These are phyloP conservation scores for Takakia lepidozioides DNA, from an alignment of 225 moss, liverwort and hornwort genomes.

Conservation along the genomic window DNA sequence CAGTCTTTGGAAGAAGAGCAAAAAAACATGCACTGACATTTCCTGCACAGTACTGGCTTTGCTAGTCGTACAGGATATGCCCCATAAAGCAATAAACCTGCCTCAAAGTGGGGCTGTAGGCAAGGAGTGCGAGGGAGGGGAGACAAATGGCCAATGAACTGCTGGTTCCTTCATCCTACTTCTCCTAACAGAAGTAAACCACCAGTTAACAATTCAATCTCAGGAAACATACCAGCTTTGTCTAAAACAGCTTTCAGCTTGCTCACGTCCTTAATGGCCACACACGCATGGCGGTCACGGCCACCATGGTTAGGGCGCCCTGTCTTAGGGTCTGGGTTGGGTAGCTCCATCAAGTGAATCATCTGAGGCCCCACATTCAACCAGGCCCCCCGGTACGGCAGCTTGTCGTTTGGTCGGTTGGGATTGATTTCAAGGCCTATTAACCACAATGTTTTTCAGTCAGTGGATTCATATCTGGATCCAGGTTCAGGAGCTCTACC, in stretches of 20 bases:
- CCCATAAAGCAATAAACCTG: too few species aligned
- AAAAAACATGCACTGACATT: not conserved
- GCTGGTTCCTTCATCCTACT: too few species aligned
- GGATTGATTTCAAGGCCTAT: constrained; percentile 74
- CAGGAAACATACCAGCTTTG: constrained; percentile 71
- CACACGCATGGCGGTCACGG: constrained; percentile 92
- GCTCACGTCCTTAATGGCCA: constrained; percentile 60
- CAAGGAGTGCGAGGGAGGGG: too few species aligned
- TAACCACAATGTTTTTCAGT: not conserved
- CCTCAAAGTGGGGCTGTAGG: too few species aligned
- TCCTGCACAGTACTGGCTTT: too few species aligned
- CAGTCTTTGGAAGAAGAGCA: not conserved
- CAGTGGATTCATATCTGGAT: not conserved
- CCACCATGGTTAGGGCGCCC: constrained; percentile 90
- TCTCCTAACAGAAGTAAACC: too few species aligned
- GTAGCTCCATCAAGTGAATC: constrained; percentile 98
- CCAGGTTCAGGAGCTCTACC: too few species aligned
- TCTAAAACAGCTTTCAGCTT: constrained; percentile 64
- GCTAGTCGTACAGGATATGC: too few species aligned
- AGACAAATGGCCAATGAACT: too few species aligned
- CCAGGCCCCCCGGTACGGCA: constrained; percentile 88
- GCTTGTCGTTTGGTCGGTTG: constrained; percentile 65
- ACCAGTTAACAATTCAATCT: too few species aligned
- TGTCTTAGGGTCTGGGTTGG: constrained; percentile 83
- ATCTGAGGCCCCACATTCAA: constrained; percentile 90